These are phyloP conservation scores for Alternaria rosae DNA, from an alignment of 2,329 filamentous ascomycete genomes.

Conservation along the genomic window DNA sequence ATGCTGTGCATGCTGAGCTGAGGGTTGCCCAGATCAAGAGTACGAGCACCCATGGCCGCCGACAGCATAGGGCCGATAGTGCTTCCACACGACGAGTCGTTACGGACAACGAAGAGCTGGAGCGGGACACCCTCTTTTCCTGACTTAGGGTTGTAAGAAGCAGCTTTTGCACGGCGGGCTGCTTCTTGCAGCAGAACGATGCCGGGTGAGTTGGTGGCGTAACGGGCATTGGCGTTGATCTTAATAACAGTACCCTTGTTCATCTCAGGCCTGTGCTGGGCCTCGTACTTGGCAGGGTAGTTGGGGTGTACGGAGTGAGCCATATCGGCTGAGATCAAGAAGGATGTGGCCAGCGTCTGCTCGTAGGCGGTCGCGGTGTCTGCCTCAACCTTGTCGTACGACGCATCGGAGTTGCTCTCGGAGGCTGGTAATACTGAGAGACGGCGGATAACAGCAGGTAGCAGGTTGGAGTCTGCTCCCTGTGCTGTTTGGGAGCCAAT, in stretches of 20 bases:
- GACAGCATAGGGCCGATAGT: constrained; percentile 98
- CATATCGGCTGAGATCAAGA: constrained; percentile 97
- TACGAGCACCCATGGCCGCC: constrained; percentile 83
- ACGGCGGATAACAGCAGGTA: constrained; percentile 85
- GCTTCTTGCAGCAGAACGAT: constrained; percentile 92
- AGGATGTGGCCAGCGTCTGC: constrained; percentile 88
- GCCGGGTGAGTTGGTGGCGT: constrained; percentile 94
- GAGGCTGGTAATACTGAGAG: constrained; percentile 78
- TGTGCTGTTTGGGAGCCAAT: constrained; percentile 93
- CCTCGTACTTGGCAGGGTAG: constrained; percentile 90
- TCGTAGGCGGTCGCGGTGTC: constrained; percentile 83
- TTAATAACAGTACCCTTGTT: constrained; percentile 98
- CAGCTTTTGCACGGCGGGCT: constrained; percentile 67
- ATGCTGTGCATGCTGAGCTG: constrained; percentile 98
- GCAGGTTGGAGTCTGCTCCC: constrained; percentile 89
- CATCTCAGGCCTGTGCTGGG: constrained; percentile 89
- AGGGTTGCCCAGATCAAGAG: constrained; percentile 90
- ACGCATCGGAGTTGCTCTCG: constrained; percentile 65
- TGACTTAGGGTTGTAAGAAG: constrained; percentile 51
- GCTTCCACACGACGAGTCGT: constrained; percentile 92
- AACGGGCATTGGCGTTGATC: constrained; percentile 96
- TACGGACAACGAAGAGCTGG: constrained; percentile 94
- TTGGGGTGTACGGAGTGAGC: constrained; percentile 96
- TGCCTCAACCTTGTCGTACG: constrained; percentile 67
- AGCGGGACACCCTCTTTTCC: constrained; percentile 76